Evolutionary conservation across 139 green algal species (phyloP), one percentile per base, ranked within the genome.

Genomic region (Haematococcus lacustris): DNA sequence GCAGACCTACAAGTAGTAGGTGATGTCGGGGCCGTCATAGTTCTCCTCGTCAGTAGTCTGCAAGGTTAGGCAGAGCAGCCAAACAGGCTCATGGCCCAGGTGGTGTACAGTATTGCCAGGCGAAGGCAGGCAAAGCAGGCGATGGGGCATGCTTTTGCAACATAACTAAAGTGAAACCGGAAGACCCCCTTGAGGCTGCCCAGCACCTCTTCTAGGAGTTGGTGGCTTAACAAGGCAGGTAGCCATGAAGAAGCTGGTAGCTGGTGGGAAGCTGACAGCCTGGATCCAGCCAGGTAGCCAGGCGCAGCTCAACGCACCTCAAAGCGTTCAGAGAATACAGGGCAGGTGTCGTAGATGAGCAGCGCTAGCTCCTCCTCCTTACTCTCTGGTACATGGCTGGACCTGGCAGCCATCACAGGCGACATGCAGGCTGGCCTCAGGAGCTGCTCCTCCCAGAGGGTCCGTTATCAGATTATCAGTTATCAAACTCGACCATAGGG

Each of bases 21-120:
- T 85, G 66, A 88, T 88, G 80, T 93, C 86, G 26, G 86, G 88
- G 13, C 89, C 88, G 71, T 94, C 89, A 59, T 95, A 95, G 53
- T 85, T 89, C 35, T 86, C 53, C 64, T 93, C 88, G 30, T 72
- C 83, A 34, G 81, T 63, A 0, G 73, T 74, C 83, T 85, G 39
- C 30, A 9, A 23, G 13, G n/a, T 17, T 2, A 25, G 47, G 13
- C 47, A 57, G 47, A 21, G 47, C 47, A 28, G 47, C 13, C 21
- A 57, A 57, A 21, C 47, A 57, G 21, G 13, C 13, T 57, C 47
- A 57, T 28, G 13, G 47, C 21, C 13, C 47, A 57, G 47, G 47
- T 57, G 13, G 13, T 13, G 47, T 28, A 21, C 47, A 57, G 13
- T 57, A 21, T 21, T 28, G 21, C 21, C 13, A 13, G 21, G 47